phyloP scores from a whole-genome alignment of 176 grass and related monocot genomes.

The Elaeis guineensis region DNA sequence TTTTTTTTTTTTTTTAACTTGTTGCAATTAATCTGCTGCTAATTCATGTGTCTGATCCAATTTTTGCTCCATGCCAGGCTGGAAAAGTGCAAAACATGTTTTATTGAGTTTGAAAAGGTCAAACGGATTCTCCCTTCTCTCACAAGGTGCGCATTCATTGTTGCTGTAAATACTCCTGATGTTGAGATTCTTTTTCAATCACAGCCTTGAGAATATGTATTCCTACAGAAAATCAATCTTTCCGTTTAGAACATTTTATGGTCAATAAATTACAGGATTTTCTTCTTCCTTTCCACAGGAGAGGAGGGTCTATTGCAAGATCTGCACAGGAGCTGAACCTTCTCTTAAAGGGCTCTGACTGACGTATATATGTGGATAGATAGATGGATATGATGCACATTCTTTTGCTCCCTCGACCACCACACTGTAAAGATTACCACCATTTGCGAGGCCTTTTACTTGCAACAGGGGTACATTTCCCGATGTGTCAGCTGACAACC shows the following conservation, averaged over 20 bases:
- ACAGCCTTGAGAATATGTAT: no score
- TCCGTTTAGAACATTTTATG: no score
- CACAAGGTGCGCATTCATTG: conserved; percentile 24
- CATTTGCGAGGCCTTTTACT: no score
- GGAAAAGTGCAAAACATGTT: conserved; percentile 44
- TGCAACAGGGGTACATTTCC: no score
- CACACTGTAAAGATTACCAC: no score
- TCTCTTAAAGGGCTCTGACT: conserved; percentile 35
- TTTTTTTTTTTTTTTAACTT: no score
- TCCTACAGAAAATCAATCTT: no score
- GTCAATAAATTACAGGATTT: not conserved
- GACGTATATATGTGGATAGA: no score
- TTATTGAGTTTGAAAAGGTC: conserved; percentile 45
- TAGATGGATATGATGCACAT: not conserved
- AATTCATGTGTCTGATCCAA: no score
- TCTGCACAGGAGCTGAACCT: conserved; percentile 44
- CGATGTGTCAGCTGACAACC: no score
- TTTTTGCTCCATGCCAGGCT: conserved; percentile 32
- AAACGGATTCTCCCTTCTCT: conserved; percentile 25
- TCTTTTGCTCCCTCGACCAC: no score
- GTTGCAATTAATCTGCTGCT: no score
- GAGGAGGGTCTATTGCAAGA: conserved; percentile 41
- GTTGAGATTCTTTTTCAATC: not conserved
- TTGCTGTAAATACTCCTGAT: not conserved
- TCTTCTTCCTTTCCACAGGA: conserved; percentile 20